Evolutionary conservation across 495 filamentous ascomycete species (phyloP).

Genomic region (Rusavskia elegans): DNA sequence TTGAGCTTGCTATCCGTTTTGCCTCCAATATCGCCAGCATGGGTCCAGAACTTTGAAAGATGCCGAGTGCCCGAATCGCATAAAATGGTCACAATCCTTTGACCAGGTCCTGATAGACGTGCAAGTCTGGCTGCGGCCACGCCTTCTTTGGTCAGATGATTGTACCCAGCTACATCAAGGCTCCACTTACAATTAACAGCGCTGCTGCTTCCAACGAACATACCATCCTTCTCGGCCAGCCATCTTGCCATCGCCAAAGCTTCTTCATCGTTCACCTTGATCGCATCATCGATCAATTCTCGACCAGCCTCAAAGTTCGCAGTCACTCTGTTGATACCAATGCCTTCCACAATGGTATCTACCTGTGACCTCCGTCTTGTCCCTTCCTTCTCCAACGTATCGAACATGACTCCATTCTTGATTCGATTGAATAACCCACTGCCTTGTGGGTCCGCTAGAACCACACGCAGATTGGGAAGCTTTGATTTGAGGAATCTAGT

Average conservation of each 20-base stretch:
- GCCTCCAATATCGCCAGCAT: conserved; percentile 53
- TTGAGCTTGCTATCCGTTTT: conserved; percentile 33
- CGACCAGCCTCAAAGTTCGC: conserved; percentile 80
- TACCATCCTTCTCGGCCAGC: conserved; percentile 89
- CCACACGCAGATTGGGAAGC: conserved; percentile 42
- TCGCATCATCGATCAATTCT: conserved; percentile 73
- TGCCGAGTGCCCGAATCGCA: conserved; percentile 88
- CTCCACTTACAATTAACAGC: conserved; percentile 70
- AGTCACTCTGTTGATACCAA: conserved; percentile 86
- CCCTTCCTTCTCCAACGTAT: conserved; percentile 71
- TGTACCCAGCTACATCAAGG: neutral
- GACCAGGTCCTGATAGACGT: conserved; percentile 53
- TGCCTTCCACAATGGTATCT: conserved; percentile 90
- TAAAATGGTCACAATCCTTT: conserved; percentile 75
- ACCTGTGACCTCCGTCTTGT: conserved; percentile 79
- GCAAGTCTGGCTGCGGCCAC: conserved; percentile 77
- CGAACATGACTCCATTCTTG: conserved; percentile 91
- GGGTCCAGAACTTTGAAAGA: conserved; percentile 87
- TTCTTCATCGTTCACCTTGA: conserved; percentile 82
- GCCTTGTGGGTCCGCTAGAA: conserved; percentile 87
- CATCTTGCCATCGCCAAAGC: conserved; percentile 85
- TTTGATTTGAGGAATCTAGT: conserved; percentile 63
- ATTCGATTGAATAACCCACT: conserved; percentile 87
- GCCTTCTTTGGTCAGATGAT: conserved; percentile 22
- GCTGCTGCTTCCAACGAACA: conserved; percentile 87